Evolutionary conservation across 164 flowering plant genomes (phyloP), one percentile per base, ranked within the genome.

Genomic region (Euptelea pleiosperma): DNA sequence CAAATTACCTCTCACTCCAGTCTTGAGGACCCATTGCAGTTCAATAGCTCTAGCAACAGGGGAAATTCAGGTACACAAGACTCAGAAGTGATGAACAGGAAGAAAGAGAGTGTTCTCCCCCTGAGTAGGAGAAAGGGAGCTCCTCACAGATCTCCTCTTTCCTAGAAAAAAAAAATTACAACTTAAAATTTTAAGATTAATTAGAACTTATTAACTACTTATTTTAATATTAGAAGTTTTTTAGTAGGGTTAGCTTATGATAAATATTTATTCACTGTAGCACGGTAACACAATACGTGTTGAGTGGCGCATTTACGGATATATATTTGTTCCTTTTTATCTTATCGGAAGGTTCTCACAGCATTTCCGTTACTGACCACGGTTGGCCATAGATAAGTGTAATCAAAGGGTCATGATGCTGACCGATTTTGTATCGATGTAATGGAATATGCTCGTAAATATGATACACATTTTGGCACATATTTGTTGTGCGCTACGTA

Each of bases 121-220:
- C 70, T 84, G 22, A 64, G 83, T 55, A 75, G 91, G 63, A 77
- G 97, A 51, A 91, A 91, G 77, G 86, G 96, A 7, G 85, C 90
- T 60, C 97, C 97, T 65, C 93, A 82, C 0, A 82, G 97, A 70
- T 79, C 97, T 57, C 97, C 97, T 12, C 79, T 87, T 45, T 84
- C 83, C 39, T 89, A 68, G n/a, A n/a, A n/a, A n/a, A n/a, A n/a
- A n/a, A n/a, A n/a, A n/a, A n/a, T n/a, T 15, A 25, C 24, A 8
- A 4, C 6, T 31, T 15, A n/a, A 2, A 1, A 54, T 34, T 14
- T 14, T 26, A 15, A 15, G 43, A 31, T 14, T 39, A 25, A 43
- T 24, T 53, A 2, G 24, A 22, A 34, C 0, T 12, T 2, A 43
- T n/a, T n/a, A 45, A 22, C 26, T 52, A 43, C 31, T 50, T 40